A percentile compares a stretch with the other conserved stretches of the same genome.
Conservation (phyloP, 345 rosid species). For the Eucalyptus caleyi region DNA sequence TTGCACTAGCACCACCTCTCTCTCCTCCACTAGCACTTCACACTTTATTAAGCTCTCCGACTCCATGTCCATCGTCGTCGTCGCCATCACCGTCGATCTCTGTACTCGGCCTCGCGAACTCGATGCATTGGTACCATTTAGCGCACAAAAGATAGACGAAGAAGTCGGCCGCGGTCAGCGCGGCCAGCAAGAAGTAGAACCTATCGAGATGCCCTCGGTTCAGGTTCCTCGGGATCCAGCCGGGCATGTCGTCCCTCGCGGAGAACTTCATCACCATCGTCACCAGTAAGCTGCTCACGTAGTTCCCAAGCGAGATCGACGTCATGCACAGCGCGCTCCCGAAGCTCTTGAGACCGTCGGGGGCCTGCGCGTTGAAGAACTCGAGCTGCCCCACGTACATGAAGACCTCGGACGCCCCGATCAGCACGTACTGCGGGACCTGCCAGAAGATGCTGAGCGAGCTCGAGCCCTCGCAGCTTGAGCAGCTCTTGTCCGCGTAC, state of each 20-base stretch:
- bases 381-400: slow-evolving; percentile 96
- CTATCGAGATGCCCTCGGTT: slow-evolving; percentile 85
- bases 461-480: slow-evolving; percentile 34
- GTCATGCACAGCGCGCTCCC: slow-evolving; percentile 97
- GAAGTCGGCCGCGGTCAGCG: slow-evolving; percentile 58
- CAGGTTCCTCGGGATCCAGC: slow-evolving; percentile 92
- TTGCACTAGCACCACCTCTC: background rate
- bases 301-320: slow-evolving; percentile 89
- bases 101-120: slow-evolving; percentile 29
- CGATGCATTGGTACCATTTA: slow-evolving; percentile 62
- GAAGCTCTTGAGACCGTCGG: slow-evolving; percentile 88
- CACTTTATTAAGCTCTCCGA: background rate
- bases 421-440: slow-evolving; percentile 77
- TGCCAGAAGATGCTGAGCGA: slow-evolving; percentile 92
- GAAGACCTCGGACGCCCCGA: slow-evolving; percentile 97
- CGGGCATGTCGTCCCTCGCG: slow-evolving; percentile 50
- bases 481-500: slow-evolving; percentile 29
- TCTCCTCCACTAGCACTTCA: background rate
- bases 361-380: slow-evolving; percentile 91
- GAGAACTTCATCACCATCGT: slow-evolving; percentile 76
- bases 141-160: slow-evolving; percentile 49
- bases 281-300: slow-evolving; percentile 81
- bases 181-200: slow-evolving; percentile 87
- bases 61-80: background rate
- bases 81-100: background rate